Evolutionary conservation across 257 asterid species (phyloP).

Genomic region (Solanum pimpinellifolium): DNA sequence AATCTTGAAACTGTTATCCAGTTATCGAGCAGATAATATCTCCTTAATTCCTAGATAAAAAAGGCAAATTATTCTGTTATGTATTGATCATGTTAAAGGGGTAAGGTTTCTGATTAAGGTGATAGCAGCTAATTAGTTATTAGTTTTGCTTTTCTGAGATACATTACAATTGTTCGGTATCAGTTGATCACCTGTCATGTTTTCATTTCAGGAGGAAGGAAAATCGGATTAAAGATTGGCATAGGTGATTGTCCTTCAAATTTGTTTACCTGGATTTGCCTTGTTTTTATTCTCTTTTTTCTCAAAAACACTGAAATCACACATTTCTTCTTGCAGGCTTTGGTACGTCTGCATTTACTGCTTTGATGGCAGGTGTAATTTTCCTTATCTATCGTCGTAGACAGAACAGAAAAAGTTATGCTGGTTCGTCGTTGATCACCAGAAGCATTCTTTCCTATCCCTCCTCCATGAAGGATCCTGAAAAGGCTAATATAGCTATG

Average conservation of each 20-base stretch:
- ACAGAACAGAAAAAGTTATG: not conserved
- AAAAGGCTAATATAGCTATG: slow-evolving; percentile 15
- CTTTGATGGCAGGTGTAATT: slow-evolving; percentile 10
- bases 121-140: not conserved
- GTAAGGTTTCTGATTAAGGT: not conserved
- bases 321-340: slow-evolving; percentile 19
- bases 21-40: not conserved
- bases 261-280: not conserved
- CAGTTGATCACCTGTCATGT: not conserved
- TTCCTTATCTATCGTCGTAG: slow-evolving; percentile 12
- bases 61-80: not conserved
- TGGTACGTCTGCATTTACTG: slow-evolving; percentile 25
- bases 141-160: not conserved
- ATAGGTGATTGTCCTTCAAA: not conserved
- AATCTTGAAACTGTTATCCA: not conserved
- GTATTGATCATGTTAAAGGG: not conserved
- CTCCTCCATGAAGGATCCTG: slow-evolving; percentile 26
- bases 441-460: slow-evolving; percentile 33
- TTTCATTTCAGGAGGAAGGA: not conserved
- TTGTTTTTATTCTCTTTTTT: not conserved
- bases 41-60: not conserved
- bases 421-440: slow-evolving; percentile 11
- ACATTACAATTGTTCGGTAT: not conserved
- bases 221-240: not conserved
- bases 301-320: not conserved